Base-by-base conservation (phyloP, 164 flowering plant species). In the Stephania cephalantha region DNA sequence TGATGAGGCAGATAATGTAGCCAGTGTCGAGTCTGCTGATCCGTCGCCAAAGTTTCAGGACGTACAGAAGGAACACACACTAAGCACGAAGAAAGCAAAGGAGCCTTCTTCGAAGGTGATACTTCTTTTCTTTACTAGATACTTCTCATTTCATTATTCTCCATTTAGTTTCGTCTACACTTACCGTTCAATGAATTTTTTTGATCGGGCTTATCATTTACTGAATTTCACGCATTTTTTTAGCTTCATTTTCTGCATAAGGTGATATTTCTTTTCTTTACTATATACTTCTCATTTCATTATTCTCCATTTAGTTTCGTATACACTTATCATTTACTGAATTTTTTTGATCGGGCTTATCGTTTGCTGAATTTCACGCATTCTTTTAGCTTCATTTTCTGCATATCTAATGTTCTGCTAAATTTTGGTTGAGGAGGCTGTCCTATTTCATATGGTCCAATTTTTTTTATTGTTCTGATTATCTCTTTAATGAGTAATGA, bases 81-180 rank as follows among this genome's bases (percentile, higher is more conserved):
- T 76, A 46, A 71, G 74, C 63, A 67, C 72, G 67, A 79, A 74
- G n/a, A 42, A 25, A 50, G 53, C 9, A 63, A 71, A 48, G 75
- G 72, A 66, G 68, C 48, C 74, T 58, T 74, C 81, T 78, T 74
- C 77, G 20, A 80, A 85, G 89, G 95, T 90, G 65, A 22, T 71
- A n/a, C 20, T 69, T 13, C 44, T 42, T 11, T 44, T 3, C 10
- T 30, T 18, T 7, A 13, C 46, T 17, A 52, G 58, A 18, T 63
- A 7, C 9, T 73, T 77, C 50, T 63, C 30, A 44, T 35, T 3
- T 11, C 25, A 15, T 15, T 8, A 8, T 63, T 73, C 45, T 52
- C 31, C 46, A 35, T 22, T 58, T 72, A 52, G 22, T 61, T 61
- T 20, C 66, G 7, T 25, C 5, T 25, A 68, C 50, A 46, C 9